A percentile compares a stretch with the other conserved stretches of the same genome.
Evolutionary conservation across 805 yeast genomes (phyloP).

Genomic region (Deakozyma indianensis): DNA sequence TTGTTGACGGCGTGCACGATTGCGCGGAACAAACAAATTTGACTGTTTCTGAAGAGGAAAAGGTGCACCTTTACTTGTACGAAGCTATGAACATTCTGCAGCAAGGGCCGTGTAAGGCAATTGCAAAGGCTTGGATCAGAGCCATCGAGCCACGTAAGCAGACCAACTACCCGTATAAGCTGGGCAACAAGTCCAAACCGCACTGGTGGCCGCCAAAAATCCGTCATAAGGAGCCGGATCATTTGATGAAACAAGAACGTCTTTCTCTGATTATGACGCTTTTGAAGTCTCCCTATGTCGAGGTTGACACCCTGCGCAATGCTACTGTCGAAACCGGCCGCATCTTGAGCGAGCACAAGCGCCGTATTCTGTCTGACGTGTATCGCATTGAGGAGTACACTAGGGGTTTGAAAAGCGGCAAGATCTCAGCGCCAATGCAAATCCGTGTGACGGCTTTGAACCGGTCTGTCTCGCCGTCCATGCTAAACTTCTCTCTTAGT

Average conservation of each 20-base stretch:
- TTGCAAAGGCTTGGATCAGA: conserved; percentile 58
- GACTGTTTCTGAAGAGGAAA: not conserved
- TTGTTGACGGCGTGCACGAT: not conserved
- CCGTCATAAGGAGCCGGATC: conserved; percentile 62
- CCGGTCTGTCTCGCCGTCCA: no score
- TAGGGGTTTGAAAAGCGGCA: not conserved
- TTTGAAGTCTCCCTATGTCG: not conserved
- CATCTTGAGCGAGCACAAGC: not conserved
- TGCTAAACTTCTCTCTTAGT: no score
- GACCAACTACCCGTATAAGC: conserved; percentile 45
- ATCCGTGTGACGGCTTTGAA: not conserved
- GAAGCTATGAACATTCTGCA: not conserved
- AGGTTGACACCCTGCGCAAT: not conserved
- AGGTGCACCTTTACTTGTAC: not conserved
- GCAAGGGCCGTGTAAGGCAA: not conserved
- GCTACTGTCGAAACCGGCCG: not conserved
- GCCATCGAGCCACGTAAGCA: conserved; percentile 54
- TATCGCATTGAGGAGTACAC: not conserved
- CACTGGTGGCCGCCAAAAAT: conserved; percentile 57
- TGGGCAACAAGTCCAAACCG: conserved; percentile 37
- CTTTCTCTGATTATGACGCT: conserved; percentile 25
- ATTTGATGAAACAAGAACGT: conserved; percentile 45
- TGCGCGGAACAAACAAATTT: not conserved
- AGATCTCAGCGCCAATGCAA: not conserved
- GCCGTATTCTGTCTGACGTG: not conserved